Conservation (phyloP, 1,139 yeast genomes). For the Hansenula lynferdii region DNA sequence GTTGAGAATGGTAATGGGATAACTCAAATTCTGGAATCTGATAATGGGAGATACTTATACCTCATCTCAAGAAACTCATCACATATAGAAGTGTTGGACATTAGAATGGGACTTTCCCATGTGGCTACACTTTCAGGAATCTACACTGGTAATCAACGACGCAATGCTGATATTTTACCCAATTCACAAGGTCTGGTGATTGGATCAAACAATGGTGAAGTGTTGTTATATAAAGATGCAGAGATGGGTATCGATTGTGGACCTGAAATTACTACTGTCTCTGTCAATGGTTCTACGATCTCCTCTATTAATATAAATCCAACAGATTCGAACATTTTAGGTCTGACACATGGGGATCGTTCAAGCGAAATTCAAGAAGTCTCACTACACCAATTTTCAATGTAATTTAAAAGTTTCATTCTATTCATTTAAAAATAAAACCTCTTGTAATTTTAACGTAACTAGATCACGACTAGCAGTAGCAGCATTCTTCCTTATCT, state of each 20-base stretch:
- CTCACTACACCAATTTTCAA: slow-evolving; percentile 2
- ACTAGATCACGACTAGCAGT: slow-evolving; percentile 24
- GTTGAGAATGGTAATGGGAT: slow-evolving; percentile 21
- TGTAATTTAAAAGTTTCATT: not conserved
- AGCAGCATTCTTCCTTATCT: slow-evolving; percentile 11
- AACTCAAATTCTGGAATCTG: slow-evolving; percentile 25
- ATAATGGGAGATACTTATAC: slow-evolving; percentile 23
- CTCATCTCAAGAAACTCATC: slow-evolving; percentile 22
- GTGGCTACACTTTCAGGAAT: slow-evolving; percentile 12
- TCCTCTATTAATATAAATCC: slow-evolving; percentile 19
- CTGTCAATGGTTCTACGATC: slow-evolving; percentile 7
- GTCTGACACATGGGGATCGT: slow-evolving; percentile 22
- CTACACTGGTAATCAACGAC: slow-evolving; percentile 21
- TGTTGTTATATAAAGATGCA: slow-evolving; percentile 24
- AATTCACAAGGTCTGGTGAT: slow-evolving; percentile 21
- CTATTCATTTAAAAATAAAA: slow-evolving; percentile 23
- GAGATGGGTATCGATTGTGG: slow-evolving; percentile 20
- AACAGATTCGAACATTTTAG: slow-evolving; percentile 14
- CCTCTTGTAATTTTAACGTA: slow-evolving; percentile 25
- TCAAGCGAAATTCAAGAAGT: slow-evolving; percentile 9
- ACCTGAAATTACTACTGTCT: slow-evolving; percentile 2
- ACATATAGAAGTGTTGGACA: slow-evolving; percentile 23
- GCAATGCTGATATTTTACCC: slow-evolving; percentile 18
- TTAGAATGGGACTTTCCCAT: slow-evolving; percentile 24
- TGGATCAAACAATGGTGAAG: slow-evolving; percentile 23